Conservation (phyloP, 2,329 filamentous ascomycete genomes). For the Xylaria sp. region DNA sequence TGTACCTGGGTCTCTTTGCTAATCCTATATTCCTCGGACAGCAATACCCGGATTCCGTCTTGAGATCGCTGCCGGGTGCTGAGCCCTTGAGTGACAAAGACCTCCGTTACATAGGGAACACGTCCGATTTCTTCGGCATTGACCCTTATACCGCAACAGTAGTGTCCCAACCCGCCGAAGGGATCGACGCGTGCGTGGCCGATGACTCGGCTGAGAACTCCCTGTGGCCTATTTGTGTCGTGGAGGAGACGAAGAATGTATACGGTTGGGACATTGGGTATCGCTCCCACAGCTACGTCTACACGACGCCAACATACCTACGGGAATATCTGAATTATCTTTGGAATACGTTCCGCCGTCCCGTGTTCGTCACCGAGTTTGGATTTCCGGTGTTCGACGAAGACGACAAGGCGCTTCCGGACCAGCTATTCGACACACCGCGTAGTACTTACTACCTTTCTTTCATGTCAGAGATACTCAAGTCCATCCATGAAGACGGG, state of each 20-base stretch:
- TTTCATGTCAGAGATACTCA: conserved; percentile 65
- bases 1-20: conserved; percentile 62
- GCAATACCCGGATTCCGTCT: conserved; percentile 62
- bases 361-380: conserved; percentile 65
- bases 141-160: conserved; percentile 69
- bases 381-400: conserved; percentile 67
- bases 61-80: conserved; percentile 59
- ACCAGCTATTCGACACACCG: conserved; percentile 65
- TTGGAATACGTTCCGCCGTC: conserved; percentile 66
- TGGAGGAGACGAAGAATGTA: conserved; percentile 57
- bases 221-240: conserved; percentile 64
- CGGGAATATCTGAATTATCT: conserved; percentile 66
- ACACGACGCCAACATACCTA: conserved; percentile 69
- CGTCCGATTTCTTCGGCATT: conserved; percentile 66
- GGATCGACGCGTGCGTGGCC: conserved; percentile 60
- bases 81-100: conserved; percentile 50
- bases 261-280: conserved; percentile 71
- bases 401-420: conserved; percentile 54
- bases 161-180: conserved; percentile 58
- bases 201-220: conserved; percentile 55
- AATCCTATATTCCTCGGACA: conserved; percentile 64
- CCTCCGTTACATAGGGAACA: conserved; percentile 61
- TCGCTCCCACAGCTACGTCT: conserved; percentile 65
- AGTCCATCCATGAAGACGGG: conserved; percentile 66
- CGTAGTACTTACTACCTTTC: conserved; percentile 65